Evolutionary conservation across 192 early-diverging fungal species (phyloP), one percentile per base, ranked within the genome.

Genomic region (Paraglomus brasilianum): DNA sequence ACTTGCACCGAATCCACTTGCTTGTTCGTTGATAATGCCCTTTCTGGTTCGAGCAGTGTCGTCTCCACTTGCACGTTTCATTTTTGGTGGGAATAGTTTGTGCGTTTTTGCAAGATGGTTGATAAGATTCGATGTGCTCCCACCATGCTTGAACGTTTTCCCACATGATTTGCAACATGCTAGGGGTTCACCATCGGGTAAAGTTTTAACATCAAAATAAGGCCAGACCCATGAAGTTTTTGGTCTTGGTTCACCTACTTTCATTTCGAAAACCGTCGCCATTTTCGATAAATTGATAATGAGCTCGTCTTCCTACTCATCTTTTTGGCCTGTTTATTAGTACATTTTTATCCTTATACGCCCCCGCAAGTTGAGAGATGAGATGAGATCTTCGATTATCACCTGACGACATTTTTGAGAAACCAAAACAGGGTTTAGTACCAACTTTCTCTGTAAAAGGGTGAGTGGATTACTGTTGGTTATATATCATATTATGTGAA

Each of bases 91-190:
- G 15, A 55, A 55, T 11, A 55, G 21, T 21, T 55, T 55, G 36
- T 55, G 52, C 21, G 52, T 55, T 55, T 55, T 55, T 24, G 52
- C 52, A 19, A 55, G 19, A 55, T 55, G 52, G 36, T 55, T 55
- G 21, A 55, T 55, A 24, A 55, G 36, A 55, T 55, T 55, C 36
- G 52, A 55, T 24, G 52, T 55, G 21, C 21, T 24, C 36, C 52
- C 52, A 19, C 52, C 52, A 55, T 55, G 52, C 36, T 55, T 55
- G 36, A 55, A 55, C 21, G 52, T 55, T 55, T 55, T 55, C 21
- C 36, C 36, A 19, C 52, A 55, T 24, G 36, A 11, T 24, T 21
- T 55, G 36, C 52, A 55, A 55, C 21, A 24, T 19, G 52, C 52
- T 8, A 55, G 21, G 36, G 21, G 21, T 55, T 55, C 52, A 5